Conservation (phyloP, 2,329 filamentous ascomycete species). For the Thyridium curvatum region DNA sequence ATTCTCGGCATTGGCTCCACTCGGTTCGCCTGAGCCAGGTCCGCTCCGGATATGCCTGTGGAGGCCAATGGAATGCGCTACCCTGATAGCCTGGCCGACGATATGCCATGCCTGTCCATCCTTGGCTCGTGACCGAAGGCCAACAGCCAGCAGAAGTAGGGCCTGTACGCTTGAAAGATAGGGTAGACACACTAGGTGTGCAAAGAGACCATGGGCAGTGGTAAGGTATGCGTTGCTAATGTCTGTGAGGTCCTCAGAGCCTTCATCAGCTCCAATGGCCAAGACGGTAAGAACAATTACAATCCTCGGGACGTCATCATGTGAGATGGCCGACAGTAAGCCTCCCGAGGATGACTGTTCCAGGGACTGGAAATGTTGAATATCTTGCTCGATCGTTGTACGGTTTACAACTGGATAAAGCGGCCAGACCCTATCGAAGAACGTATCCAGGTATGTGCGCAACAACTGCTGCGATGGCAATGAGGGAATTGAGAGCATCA, state of each 20-base stretch:
- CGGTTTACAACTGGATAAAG: constrained; percentile 13
- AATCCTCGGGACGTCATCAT: constrained; percentile 4
- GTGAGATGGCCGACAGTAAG: background rate
- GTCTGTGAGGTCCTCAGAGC: constrained; percentile 5
- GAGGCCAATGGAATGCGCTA: constrained; percentile 17
- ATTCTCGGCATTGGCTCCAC: too few relatives aligned
- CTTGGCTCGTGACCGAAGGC: constrained; percentile 10
- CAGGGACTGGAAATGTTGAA: constrained; percentile 2
- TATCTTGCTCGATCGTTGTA: constrained; percentile 6
- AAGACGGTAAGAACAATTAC: constrained; percentile 10
- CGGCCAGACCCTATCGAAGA: constrained; percentile 13
- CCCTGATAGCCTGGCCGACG: constrained; percentile 14
- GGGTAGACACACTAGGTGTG: constrained; percentile 10
- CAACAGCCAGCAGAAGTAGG: constrained; percentile 10
- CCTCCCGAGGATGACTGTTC: background rate
- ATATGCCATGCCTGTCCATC: constrained; percentile 19
- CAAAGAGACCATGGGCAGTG: constrained; percentile 11
- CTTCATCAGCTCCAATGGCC: constrained; percentile 13
- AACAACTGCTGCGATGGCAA: constrained; percentile 6
- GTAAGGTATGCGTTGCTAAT: constrained; percentile 7
- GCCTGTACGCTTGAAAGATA: constrained; percentile 14
- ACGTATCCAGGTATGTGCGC: constrained; percentile 7
- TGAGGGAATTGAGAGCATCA: constrained; percentile 7
- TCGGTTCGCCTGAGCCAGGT: background rate
- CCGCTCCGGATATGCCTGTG: constrained; percentile 8